Evolutionary conservation across 2,329 filamentous ascomycete genomes (phyloP).

Genomic region (Emmonsiellopsis sp.): DNA sequence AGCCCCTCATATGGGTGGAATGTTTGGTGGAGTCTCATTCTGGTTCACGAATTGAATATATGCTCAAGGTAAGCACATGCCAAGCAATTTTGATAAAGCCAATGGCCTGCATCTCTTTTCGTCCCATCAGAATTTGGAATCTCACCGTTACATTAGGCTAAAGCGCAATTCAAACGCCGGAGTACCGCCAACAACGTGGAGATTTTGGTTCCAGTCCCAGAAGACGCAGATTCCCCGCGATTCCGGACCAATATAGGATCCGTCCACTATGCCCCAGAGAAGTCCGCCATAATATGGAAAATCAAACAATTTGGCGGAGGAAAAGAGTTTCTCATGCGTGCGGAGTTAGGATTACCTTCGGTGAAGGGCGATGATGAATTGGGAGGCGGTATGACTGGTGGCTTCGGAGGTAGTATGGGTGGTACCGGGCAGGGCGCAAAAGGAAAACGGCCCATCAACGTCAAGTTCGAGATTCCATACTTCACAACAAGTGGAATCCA

Average conservation of each 20-base stretch:
- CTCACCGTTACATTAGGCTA: constrained; percentile 44
- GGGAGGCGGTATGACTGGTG: constrained; percentile 94
- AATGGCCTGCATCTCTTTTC: not conserved
- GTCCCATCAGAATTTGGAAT: not conserved
- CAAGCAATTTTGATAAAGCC: not conserved
- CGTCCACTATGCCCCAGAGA: constrained; percentile 95
- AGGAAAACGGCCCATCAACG: constrained; percentile 91
- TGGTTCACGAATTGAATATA: constrained; percentile 93
- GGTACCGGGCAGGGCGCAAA: constrained; percentile 70
- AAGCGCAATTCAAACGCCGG: constrained; percentile 94
- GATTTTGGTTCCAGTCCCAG: constrained; percentile 91
- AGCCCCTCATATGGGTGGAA: constrained; percentile 97
- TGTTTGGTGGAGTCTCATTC: constrained; percentile 95
- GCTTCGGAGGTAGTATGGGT: constrained; percentile 94
- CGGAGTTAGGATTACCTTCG: constrained; percentile 85
- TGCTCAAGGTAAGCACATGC: constrained; percentile 61
- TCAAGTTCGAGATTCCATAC: constrained; percentile 99
- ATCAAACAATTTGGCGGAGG: constrained; percentile 99
- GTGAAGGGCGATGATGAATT: constrained; percentile 93
- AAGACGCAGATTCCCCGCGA: constrained; percentile 89
- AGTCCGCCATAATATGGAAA: constrained; percentile 98
- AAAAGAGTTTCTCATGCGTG: constrained; percentile 98
- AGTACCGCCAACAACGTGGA: constrained; percentile 98
- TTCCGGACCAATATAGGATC: constrained; percentile 97
- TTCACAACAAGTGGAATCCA: constrained; percentile 99